Evolutionary conservation across 805 yeast genomes (phyloP), one percentile per base, ranked within the genome.

Genomic region (Millerago galiae): DNA sequence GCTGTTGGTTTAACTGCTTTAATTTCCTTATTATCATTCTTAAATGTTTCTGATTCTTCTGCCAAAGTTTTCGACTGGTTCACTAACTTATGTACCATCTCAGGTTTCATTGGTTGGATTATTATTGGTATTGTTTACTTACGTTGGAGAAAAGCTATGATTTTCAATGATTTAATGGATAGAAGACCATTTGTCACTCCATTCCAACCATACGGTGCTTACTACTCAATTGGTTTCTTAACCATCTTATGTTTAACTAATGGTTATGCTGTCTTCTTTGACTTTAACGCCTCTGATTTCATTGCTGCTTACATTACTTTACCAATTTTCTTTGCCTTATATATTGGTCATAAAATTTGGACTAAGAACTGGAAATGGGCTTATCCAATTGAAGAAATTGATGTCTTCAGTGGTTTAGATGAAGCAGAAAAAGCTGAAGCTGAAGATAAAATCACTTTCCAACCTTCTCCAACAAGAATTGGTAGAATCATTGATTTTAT

Each of bases 91-190:
- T 87, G 81, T 43, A 79, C 91, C 34, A 79, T 84, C 49, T 77
- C 83, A 42, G 91, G 91, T 49, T 71, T 84, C 50, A 64, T 84
- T 53, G 82, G 87, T 47, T 85, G 91, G 90, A 67, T 80, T 37
- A 73, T 83, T 43, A 80, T 83, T 54, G 70, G 81, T 48, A 67
- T 80, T 46, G 75, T 83, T 34, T 86, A 79, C 65, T 64, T 85
- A 43, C 72, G 77, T 53, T 85, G 83, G 66, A 77, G 85, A 63
- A 75, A 74, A 54, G 90, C 86, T 12, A 69, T 82, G 36, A 51
- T 53, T 4, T 74, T 57, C 63, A 77, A 81, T 53, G 66, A 66
- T 31, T 59, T 81, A 38, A 60, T 63, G 45, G 79, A 76, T 38
- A 72, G 84, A 55, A 68, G 77, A 29, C 76, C 86, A 10, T 82